Base-by-base conservation (phyloP, 345 rosid genomes). In the Clarkia xantiana region DNA sequence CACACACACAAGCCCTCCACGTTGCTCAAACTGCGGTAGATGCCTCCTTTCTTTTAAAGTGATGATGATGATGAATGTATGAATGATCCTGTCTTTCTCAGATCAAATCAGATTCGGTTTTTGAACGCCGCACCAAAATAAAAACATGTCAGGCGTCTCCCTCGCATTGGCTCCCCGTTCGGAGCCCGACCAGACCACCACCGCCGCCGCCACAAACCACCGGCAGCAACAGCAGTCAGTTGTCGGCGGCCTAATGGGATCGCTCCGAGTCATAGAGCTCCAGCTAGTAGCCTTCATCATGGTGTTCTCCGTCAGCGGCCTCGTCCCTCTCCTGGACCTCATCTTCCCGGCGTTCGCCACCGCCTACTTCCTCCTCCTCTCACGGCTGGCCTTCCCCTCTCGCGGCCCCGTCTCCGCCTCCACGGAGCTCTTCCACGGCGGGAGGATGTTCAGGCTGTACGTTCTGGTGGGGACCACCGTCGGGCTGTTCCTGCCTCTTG, bases 251-350 rank as follows among this genome's bases (percentile, higher is more conserved):
- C 42, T 78, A 41, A 82, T 86, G 90, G 81, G 94, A 38, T 91
- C 98, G 0, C 44, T 86, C 39, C 80, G 95, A 0, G 78, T 80
- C 9, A 84, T 84, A 42, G 96, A 91, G 50, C 76, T 91, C 45
- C 96, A 91, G 62, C 71, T 91, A 1, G 95, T 91, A 0, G 94
- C 95, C 14, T 91, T 91, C 70, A 80, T 81, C 40, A 65, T 80
- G 66, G 96, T 86, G 23, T 86, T 91, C 69, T 84, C 96, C 0
- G 84, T 72, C 0, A 86, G 95, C 19, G 96, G 98, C 43, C 79
- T 91, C 5, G 96, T 91, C 48, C 96, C 98, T 0, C 56, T 81
- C 38, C 78, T 86, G 0, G 96, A 86, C 67, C 68, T 84, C 44
- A 67, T 72, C 11, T 91, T 84, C 75, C 98, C 98, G 0, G 87